These are phyloP conservation scores for Fusarium chuoi DNA, from an alignment of 2,329 filamentous ascomycete genomes.

Conservation along the genomic window DNA sequence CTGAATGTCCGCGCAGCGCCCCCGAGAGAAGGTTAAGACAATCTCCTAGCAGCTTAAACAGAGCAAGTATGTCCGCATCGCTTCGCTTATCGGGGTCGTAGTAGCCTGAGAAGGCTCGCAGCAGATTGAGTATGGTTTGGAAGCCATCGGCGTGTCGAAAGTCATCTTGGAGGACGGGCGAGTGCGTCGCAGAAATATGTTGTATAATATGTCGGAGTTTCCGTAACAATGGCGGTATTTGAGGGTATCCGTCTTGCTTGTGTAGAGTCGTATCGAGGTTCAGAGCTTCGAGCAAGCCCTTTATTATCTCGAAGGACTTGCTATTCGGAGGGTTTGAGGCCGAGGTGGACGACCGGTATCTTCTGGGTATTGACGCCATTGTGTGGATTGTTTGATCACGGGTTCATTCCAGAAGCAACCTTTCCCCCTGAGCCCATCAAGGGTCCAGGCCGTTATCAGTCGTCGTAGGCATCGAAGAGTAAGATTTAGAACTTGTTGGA, in stretches of 20 bases:
- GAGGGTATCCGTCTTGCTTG: constrained; percentile 57
- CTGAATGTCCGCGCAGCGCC: constrained; percentile 80
- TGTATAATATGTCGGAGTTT: constrained; percentile 74
- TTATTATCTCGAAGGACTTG: constrained; percentile 70
- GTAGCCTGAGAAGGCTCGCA: constrained; percentile 78
- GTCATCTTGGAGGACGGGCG: constrained; percentile 73
- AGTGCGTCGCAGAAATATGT: constrained; percentile 61
- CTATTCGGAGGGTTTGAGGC: constrained; percentile 66
- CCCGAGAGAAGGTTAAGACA: constrained; percentile 80
- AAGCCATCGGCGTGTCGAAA: constrained; percentile 87
- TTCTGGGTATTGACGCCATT: constrained; percentile 64
- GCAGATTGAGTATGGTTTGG: constrained; percentile 73
- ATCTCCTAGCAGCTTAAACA: constrained; percentile 76
- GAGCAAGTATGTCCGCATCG: constrained; percentile 69
- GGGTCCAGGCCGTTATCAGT: constrained; percentile 49
- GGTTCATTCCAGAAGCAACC: constrained; percentile 43
- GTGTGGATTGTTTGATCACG: constrained; percentile 42
- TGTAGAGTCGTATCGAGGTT: constrained; percentile 48
- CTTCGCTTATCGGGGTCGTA: constrained; percentile 75
- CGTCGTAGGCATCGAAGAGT: constrained; percentile 50
- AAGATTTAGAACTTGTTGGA: constrained; percentile 39
- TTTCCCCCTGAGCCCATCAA: constrained; percentile 50
- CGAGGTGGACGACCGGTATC: constrained; percentile 73
- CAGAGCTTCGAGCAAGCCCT: constrained; percentile 62
- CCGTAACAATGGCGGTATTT: constrained; percentile 61